Evolutionary conservation across 371 early-diverging fungal genomes (phyloP).

Genomic region (Sporodiniella umbellata): DNA sequence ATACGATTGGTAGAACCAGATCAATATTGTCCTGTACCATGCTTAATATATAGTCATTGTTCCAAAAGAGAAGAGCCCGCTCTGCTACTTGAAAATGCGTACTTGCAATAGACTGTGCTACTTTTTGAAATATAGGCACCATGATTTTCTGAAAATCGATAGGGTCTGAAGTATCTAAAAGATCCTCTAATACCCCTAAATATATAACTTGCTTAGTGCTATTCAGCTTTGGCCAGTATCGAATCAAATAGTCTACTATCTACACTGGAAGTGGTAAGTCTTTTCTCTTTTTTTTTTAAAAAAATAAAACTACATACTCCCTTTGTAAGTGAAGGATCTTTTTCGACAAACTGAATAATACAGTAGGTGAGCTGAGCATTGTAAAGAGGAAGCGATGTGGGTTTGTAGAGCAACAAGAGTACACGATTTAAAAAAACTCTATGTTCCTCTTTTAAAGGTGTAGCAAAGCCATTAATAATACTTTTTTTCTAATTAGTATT

Average conservation of each 20-base stretch:
- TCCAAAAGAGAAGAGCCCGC: constrained; percentile 94
- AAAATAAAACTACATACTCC: constrained; percentile 48
- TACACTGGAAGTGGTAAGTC: no score
- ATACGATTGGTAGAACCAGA: constrained; percentile 90
- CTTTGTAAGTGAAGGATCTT: constrained; percentile 88
- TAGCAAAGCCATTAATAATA: constrained; percentile 97
- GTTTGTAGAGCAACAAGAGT: constrained; percentile 93
- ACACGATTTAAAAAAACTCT: constrained; percentile 89
- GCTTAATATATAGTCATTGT: constrained; percentile 93
- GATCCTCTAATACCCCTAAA: constrained; percentile 93
- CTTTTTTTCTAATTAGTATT: constrained; percentile 30
- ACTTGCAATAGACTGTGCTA: constrained; percentile 88
- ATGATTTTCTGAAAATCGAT: constrained; percentile 83
- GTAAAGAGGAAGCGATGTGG: constrained; percentile 82
- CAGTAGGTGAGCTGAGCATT: constrained; percentile 97
- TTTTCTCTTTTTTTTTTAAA: no score
- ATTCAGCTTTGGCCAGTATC: constrained; percentile 98
- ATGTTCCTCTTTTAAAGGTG: constrained; percentile 97
- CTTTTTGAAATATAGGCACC: constrained; percentile 86
- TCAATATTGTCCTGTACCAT: constrained; percentile 88
- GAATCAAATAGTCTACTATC: constrained; percentile 82
- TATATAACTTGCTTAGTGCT: constrained; percentile 98
- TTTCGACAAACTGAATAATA: constrained; percentile 96
- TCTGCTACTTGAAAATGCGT: constrained; percentile 98
- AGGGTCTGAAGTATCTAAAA: constrained; percentile 91